A percentile compares a stretch with the other conserved stretches of the same genome.
phyloP scores from a whole-genome alignment of 306 rosid species.

The Echinosophora koreensis region DNA sequence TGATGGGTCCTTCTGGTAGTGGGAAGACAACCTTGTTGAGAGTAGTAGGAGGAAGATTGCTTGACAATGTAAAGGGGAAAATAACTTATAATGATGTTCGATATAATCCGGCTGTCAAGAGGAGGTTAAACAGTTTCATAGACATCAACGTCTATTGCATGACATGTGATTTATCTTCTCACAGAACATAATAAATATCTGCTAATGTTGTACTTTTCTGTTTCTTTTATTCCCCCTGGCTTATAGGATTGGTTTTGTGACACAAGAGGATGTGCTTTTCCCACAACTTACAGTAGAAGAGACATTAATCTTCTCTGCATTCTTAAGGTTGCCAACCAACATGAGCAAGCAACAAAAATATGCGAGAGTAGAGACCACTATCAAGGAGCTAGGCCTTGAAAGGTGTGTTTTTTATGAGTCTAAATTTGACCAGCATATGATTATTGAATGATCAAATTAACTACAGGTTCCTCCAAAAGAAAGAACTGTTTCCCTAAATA shows the following conservation, averaged over 20 bases:
- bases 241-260: constrained; percentile 90
- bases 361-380: constrained; percentile 74
- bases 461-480: constrained; percentile 13
- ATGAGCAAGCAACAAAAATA: constrained; percentile 78
- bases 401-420: constrained; percentile 59
- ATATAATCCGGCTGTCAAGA: constrained; percentile 74
- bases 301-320: constrained; percentile 88
- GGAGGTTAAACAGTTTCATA: constrained; percentile 61
- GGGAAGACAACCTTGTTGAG: constrained; percentile 95
- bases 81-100: constrained; percentile 80
- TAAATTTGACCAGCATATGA: background rate
- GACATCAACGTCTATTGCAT: constrained; percentile 7
- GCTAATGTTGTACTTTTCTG: constrained; percentile 2
- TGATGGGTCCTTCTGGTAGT: constrained; percentile 99
- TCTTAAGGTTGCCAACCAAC: constrained; percentile 75
- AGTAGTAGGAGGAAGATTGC: constrained; percentile 87
- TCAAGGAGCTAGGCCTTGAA: constrained; percentile 91
- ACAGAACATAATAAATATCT: constrained; percentile 26
- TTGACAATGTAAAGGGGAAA: constrained; percentile 76
- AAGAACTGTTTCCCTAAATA: constrained; percentile 35
- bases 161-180: constrained; percentile 13
- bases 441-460: constrained; percentile 31
- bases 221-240: background rate
- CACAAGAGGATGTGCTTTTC: constrained; percentile 93
- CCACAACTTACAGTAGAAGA: constrained; percentile 95